Evolutionary conservation across 108 stramenopile species (phyloP).

Genomic region (Skeletonema potamos): DNA sequence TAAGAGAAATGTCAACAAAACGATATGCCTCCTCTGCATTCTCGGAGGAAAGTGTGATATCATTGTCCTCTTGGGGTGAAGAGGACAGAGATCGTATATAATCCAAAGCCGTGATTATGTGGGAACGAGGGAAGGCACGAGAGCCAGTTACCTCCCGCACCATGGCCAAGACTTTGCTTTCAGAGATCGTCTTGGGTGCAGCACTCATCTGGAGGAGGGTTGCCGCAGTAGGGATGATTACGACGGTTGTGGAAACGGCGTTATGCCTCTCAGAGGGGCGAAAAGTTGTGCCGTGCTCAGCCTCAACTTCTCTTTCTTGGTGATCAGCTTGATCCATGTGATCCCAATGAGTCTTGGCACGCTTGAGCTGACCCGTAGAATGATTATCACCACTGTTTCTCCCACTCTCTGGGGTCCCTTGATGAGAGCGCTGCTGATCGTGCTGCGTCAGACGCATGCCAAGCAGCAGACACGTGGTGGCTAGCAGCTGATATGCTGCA

Average conservation of each 20-base stretch:
- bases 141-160: conserved; percentile 26
- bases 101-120: conserved; percentile 25
- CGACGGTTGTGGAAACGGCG: not conserved
- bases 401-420: not conserved
- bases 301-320: not conserved
- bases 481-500: conserved; percentile 29
- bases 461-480: conserved; percentile 21
- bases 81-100: conserved; percentile 20
- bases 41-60: not conserved
- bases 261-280: not conserved
- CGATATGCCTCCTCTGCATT: conserved; percentile 19
- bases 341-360: conserved; percentile 15
- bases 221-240: conserved; percentile 16
- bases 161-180: conserved; percentile 23
- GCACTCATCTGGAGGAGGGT: conserved; percentile 32
- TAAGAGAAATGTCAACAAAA: conserved; percentile 12
- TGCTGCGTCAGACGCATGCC: conserved; percentile 25
- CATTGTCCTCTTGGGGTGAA: not conserved
- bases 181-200: conserved; percentile 24
- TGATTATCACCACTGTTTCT: not conserved
- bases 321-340: conserved; percentile 21
- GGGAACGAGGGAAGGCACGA: conserved; percentile 26
- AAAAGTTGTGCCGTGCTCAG: not conserved
- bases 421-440: conserved; percentile 6
- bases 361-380: conserved; percentile 2